Evolutionary conservation across 305 asterid genomes (phyloP), one percentile per base, ranked within the genome.

Genomic region (Fraxinus ornus): DNA sequence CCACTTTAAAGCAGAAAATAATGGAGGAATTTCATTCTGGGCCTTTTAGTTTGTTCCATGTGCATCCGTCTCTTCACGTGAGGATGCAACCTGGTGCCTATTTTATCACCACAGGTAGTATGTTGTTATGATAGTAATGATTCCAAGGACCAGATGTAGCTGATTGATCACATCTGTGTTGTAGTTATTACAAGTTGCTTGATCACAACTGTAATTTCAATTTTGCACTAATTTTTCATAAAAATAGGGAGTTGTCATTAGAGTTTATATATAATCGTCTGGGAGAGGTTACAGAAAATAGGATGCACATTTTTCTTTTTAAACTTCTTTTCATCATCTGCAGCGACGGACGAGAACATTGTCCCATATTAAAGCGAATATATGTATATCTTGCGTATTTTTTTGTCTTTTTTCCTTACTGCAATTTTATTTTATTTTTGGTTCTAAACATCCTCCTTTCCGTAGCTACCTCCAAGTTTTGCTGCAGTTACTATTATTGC

Each of bases 21-120:
- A 6, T 87, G 37, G 92, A 93, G 83, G 95, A 91, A 80, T 86
- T 96, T 68, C 86, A 76, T 75, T 83, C 87, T 39, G 95, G 92
- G 57, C 94, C 97, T 85, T 96, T 89, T 84, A 93, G 94, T 85
- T 96, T 94, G 92, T 96, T 79, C 99, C 99, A 1, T 76, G 79
- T 81, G 73, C 86, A 76, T 86, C 87, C 81, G 85, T 81, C 83
- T 82, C 79, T 86, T 86, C 88, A 35, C 86, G 78, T 80, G 95
- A 88, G 75, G 94, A 93, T 85, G 88, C 76, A 84, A 92, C 79
- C 88, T 88, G 99, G 99, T 87, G 82, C 84, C 3, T 86, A 94
- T 71, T 80, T 94, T 39, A 86, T 88, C 98, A 79, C 88, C 91
- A 80, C 89, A 86, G 83, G 98, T 92, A 78, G 97, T 96, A 57